A percentile compares a stretch with the other conserved stretches of the same genome.
Conservation (phyloP, 352 stramenopile genomes). For the Phytophthora pseudosyringae region DNA sequence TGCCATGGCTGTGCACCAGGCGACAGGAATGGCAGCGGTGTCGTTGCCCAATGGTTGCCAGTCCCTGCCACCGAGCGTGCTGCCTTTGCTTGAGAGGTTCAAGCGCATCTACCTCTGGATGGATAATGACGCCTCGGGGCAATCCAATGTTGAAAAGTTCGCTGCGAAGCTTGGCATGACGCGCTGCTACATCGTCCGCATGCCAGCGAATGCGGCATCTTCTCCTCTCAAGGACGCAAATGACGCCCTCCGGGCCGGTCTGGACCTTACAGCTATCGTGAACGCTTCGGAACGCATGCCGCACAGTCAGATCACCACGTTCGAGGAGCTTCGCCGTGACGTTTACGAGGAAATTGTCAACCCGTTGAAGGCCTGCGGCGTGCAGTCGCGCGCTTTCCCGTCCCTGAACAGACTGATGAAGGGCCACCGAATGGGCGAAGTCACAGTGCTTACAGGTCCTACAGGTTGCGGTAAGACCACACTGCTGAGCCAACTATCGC, state of each 20-base stretch:
- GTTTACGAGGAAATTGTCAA: conserved; percentile 97
- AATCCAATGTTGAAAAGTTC: conserved; percentile 97
- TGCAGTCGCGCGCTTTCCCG: conserved; percentile 94
- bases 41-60: conserved; percentile 98
- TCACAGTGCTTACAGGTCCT: conserved; percentile 98
- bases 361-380: conserved; percentile 93
- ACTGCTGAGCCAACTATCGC: conserved; percentile 91
- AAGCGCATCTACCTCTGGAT: conserved; percentile 99
- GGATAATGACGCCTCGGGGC: conserved; percentile 96
- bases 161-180: conserved; percentile 94
- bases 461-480: conserved; percentile 97
- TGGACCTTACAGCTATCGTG: conserved; percentile 91
- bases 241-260: conserved; percentile 93
- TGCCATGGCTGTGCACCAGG: conserved; percentile 98
- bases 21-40: conserved; percentile 90
- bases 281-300: conserved; percentile 81
- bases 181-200: conserved; percentile 92
- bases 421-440: conserved; percentile 96
- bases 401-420: conserved; percentile 96
- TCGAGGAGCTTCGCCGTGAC: conserved; percentile 91
- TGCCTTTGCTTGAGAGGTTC: conserved; percentile 97
- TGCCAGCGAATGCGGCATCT: conserved; percentile 44
- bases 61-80: conserved; percentile 94
- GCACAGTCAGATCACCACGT: conserved; percentile 95
- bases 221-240: conserved; percentile 98